A percentile compares a stretch with the other conserved stretches of the same genome.
phyloP scores from a whole-genome alignment of 768 basidiomycete species.

The Agrocybe chaxingu region DNA sequence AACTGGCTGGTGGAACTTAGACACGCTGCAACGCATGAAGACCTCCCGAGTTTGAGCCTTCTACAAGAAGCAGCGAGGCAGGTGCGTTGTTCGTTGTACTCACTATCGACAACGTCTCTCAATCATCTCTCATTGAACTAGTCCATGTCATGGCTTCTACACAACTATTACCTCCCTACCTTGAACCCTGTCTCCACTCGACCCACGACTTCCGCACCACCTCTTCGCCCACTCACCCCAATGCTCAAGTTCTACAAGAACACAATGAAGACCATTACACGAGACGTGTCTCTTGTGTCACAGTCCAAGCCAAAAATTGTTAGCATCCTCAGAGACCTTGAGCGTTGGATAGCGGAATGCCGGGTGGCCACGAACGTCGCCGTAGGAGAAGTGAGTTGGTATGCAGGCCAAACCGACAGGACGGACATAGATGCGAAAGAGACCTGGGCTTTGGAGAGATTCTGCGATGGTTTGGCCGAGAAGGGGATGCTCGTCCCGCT shows the following conservation, averaged over 20 bases:
- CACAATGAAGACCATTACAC: constrained; percentile 55
- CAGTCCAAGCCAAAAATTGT: constrained; percentile 50
- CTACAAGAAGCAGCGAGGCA: constrained; percentile 75
- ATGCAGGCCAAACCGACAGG: constrained; percentile 16
- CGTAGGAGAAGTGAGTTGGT: constrained; percentile 50
- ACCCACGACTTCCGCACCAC: constrained; percentile 23
- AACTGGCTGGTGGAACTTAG: constrained; percentile 88
- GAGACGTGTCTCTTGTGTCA: constrained; percentile 60
- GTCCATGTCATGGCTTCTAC: constrained; percentile 81
- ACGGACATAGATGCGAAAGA: constrained; percentile 52
- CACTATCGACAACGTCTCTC: not conserved
- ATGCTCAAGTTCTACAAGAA: constrained; percentile 73
- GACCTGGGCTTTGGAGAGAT: constrained; percentile 60
- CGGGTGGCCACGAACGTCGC: constrained; percentile 55
- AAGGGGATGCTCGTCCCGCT: constrained; percentile 78
- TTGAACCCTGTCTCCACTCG: constrained; percentile 42
- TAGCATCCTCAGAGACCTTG: constrained; percentile 55
- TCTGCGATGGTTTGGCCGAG: constrained; percentile 66
- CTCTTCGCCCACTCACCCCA: constrained; percentile 59
- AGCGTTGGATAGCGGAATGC: constrained; percentile 78
- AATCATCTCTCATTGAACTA: constrained; percentile 24
- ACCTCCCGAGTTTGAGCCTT: constrained; percentile 80
- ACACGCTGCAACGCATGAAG: constrained; percentile 96
- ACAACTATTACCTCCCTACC: constrained; percentile 82
- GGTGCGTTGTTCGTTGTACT: constrained; percentile 31